phyloP scores from a whole-genome alignment of 805 yeast species.

The Clavispora asparagi region DNA sequence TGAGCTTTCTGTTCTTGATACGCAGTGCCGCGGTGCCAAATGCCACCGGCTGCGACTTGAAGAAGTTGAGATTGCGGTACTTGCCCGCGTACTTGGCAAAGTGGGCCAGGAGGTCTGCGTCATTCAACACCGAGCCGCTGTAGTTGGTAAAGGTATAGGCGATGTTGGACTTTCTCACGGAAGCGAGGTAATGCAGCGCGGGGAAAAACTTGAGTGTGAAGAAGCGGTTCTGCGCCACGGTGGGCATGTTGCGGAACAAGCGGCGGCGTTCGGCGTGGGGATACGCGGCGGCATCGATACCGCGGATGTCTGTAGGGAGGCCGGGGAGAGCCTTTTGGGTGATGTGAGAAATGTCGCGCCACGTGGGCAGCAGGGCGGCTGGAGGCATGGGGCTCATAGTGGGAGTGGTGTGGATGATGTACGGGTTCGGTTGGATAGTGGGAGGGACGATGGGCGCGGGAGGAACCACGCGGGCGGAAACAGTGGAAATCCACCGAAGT shows the following conservation, averaged over 20 bases:
- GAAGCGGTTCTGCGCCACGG: conserved; percentile 15
- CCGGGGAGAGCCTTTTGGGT: conserved; percentile 18
- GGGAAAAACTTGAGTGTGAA: conserved; percentile 28
- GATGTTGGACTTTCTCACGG: conserved; percentile 32
- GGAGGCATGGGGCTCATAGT: no score
- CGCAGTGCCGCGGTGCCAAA: conserved; percentile 31
- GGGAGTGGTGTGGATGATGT: no score
- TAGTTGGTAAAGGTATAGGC: conserved; percentile 30
- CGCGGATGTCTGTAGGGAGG: conserved; percentile 29
- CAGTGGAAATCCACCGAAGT: no score
- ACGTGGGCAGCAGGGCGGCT: background rate
- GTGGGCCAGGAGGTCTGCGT: conserved; percentile 15
- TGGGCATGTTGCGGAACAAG: conserved; percentile 12
- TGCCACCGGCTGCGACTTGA: conserved; percentile 23
- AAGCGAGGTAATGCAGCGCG: conserved; percentile 20
- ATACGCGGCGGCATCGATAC: conserved; percentile 24
- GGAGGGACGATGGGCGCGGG: background rate
- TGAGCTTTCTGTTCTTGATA: conserved; percentile 29
- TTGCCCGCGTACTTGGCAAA: conserved; percentile 25
- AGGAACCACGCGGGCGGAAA: background rate
- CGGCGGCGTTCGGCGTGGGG: conserved; percentile 6
- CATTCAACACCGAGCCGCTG: conserved; percentile 25
- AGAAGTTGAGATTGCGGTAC: conserved; percentile 17
- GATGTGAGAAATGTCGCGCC: conserved; percentile 11
- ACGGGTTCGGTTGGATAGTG: background rate